A percentile compares a stretch with the other conserved stretches of the same genome.
Evolutionary conservation across 805 yeast species (phyloP).

Genomic region (Osmozyma mogii): DNA sequence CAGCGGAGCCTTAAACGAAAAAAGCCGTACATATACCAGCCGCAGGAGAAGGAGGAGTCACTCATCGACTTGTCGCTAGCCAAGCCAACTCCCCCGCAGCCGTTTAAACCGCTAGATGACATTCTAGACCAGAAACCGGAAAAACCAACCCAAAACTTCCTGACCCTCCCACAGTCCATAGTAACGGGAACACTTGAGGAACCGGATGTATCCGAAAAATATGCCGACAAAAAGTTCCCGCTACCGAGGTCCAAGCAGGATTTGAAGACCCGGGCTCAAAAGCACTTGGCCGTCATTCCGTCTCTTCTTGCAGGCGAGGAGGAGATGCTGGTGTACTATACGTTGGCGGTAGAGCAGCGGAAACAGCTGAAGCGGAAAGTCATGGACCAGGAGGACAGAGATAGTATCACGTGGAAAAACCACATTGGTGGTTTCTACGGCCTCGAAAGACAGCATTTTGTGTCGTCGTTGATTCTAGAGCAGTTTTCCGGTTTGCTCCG

Average conservation of each 20-base stretch:
- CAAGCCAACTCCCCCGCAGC: background rate
- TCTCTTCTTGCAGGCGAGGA: slow-evolving; percentile 35
- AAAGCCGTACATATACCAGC: slow-evolving; percentile 7
- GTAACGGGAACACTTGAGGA: slow-evolving; percentile 3
- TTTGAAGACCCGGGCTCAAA: slow-evolving; percentile 19
- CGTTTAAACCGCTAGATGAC: slow-evolving; percentile 1
- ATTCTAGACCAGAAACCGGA: slow-evolving; percentile 3
- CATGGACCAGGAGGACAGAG: slow-evolving; percentile 40
- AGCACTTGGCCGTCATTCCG: slow-evolving; percentile 23
- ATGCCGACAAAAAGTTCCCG: slow-evolving; percentile 11
- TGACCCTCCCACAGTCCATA: slow-evolving; percentile 4
- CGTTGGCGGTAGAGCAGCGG: slow-evolving; percentile 37
- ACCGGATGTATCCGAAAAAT: slow-evolving; percentile 4
- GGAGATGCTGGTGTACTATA: slow-evolving; percentile 41
- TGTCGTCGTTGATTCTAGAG: slow-evolving; percentile 37
- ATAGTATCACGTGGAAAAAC: slow-evolving; percentile 35
- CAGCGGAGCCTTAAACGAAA: too few relatives aligned
- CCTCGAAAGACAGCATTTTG: slow-evolving; percentile 42
- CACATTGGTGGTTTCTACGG: slow-evolving; percentile 60
- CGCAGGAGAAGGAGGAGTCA: slow-evolving; percentile 2
- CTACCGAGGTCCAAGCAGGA: slow-evolving; percentile 22
- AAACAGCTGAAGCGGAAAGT: slow-evolving; percentile 32
- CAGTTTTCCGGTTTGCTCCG: slow-evolving; percentile 1
- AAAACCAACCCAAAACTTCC: background rate
- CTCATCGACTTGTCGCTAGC: slow-evolving; percentile 5